A percentile compares a stretch with the other conserved stretches of the same genome.
Conservation (phyloP, 2,329 filamentous ascomycete genomes). For the Fusarium siculi region DNA sequence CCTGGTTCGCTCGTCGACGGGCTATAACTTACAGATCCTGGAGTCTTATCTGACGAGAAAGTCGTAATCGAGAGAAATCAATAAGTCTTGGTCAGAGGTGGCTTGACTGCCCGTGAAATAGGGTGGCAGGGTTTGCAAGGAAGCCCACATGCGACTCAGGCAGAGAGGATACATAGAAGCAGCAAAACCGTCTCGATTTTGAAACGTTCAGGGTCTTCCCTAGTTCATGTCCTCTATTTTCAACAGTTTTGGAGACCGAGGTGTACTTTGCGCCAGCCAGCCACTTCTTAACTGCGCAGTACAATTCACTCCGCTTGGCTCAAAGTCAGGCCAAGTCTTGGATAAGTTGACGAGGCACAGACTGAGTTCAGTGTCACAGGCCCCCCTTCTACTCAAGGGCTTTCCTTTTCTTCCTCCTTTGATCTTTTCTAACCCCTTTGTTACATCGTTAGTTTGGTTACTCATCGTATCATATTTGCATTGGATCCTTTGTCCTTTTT, state of each 20-base stretch:
- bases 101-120: conserved; percentile 7
- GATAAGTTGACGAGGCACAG: conserved; percentile 21
- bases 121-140: conserved; percentile 30
- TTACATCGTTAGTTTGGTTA: conserved; percentile 21
- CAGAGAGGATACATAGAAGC: conserved; percentile 19
- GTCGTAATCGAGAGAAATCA: conserved; percentile 4
- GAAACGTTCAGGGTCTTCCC: conserved; percentile 14
- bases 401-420: conserved; percentile 26
- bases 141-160: neutral
- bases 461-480: conserved; percentile 1
- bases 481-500: conserved; percentile 2
- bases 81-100: neutral
- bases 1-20: conserved; percentile 23
- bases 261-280: conserved; percentile 1
- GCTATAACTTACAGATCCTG: conserved; percentile 18
- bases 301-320: neutral
- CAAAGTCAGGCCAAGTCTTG: neutral
- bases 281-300: conserved; percentile 7
- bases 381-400: conserved; percentile 31
- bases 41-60: conserved; percentile 15
- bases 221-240: conserved; percentile 3
- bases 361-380: conserved; percentile 21
- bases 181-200: conserved; percentile 11
- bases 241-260: neutral
- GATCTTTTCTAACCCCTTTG: conserved; percentile 26